Conservation (phyloP, 2,329 filamentous ascomycete species). For the Fusarium euwallaceae region DNA sequence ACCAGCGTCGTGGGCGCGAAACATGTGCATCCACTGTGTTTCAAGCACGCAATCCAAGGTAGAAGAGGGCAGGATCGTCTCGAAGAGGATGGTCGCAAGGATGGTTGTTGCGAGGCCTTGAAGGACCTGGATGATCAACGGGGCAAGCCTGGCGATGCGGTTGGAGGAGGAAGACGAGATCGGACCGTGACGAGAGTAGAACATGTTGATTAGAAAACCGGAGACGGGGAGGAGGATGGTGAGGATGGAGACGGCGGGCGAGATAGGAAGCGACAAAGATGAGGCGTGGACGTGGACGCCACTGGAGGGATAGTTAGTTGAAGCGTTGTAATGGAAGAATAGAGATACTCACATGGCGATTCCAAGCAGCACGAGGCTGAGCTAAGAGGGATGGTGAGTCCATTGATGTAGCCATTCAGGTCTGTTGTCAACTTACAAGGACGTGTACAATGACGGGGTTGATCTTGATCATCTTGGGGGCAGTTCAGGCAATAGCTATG, state of each 20-base stretch:
- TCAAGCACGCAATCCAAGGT: conserved; percentile 66
- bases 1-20: conserved; percentile 60
- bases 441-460: conserved; percentile 50
- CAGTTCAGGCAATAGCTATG: too few species aligned
- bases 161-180: conserved; percentile 38
- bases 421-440: conserved; percentile 40
- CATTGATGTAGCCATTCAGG: too few species aligned
- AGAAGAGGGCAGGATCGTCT: conserved; percentile 51
- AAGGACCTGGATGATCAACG: conserved; percentile 55
- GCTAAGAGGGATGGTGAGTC: conserved; percentile 31
- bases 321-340: not conserved
- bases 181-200: conserved; percentile 51
- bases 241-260: conserved; percentile 52
- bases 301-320: conserved; percentile 43
- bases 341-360: conserved; percentile 48
- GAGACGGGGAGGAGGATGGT: conserved; percentile 57
- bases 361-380: conserved; percentile 48
- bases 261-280: conserved; percentile 57
- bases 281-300: conserved; percentile 55
- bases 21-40: conserved; percentile 68
- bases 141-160: conserved; percentile 44
- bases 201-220: conserved; percentile 53
- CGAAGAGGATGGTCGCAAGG: conserved; percentile 59
- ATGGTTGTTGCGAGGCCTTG: conserved; percentile 59
- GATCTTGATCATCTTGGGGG: conserved; percentile 44